Evolutionary conservation across 768 basidiomycete genomes (phyloP).

Genomic region (Serpula lacrymans): DNA sequence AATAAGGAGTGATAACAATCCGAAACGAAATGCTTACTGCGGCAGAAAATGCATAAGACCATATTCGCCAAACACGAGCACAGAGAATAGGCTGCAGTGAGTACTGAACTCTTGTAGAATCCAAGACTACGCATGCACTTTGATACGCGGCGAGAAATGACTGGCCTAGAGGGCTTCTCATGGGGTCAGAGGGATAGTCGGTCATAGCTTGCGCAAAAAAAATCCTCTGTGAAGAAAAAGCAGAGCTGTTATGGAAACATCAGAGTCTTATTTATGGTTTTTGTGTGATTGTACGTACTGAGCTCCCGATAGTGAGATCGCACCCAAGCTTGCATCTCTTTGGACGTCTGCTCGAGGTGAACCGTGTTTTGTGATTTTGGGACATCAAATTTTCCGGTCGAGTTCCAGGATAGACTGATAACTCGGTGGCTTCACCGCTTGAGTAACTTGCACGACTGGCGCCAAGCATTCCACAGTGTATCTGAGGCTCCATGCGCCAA

Average conservation of each 20-base stretch:
- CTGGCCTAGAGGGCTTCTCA: conserved; percentile 43
- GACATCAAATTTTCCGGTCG: conserved; percentile 43
- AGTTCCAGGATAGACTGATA: conserved; percentile 48
- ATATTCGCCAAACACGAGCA: conserved; percentile 55
- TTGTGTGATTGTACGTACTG: conserved; percentile 28
- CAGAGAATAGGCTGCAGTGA: conserved; percentile 41
- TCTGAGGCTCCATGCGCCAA: conserved; percentile 46
- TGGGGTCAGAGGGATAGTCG: conserved; percentile 44
- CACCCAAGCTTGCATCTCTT: conserved; percentile 39
- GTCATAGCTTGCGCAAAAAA: conserved; percentile 57
- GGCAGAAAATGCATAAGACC: conserved; percentile 55
- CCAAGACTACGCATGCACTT: conserved; percentile 45
- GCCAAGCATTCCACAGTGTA: conserved; percentile 39
- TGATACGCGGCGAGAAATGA: conserved; percentile 53
- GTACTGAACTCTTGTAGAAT: conserved; percentile 39
- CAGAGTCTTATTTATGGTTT: too few relatives aligned
- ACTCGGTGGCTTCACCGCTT: conserved; percentile 39
- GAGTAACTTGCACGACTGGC: conserved; percentile 38
- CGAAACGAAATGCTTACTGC: conserved; percentile 40
- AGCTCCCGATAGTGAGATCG: conserved; percentile 45
- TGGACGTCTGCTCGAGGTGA: conserved; percentile 29
- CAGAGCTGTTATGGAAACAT: conserved; percentile 36
- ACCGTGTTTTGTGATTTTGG: conserved; percentile 17
- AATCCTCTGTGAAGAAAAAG: conserved; percentile 53
- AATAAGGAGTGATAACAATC: neutral